Percentiles rank a stretch among this genome's conserved stretches.
Conservation (phyloP, 2,329 filamentous ascomycete genomes). For the Aspergillus sp. region DNA sequence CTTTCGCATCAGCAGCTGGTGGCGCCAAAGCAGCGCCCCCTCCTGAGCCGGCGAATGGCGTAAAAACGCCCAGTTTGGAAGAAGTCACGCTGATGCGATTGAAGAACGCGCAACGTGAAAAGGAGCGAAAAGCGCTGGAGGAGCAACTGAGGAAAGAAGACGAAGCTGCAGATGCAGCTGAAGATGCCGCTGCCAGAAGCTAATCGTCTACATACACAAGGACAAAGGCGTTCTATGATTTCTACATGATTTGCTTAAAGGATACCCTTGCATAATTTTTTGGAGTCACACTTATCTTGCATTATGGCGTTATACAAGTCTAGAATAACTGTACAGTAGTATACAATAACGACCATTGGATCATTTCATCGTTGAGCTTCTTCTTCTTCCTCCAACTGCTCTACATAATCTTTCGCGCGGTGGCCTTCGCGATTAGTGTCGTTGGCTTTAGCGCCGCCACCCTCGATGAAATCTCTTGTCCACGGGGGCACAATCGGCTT, state of each 20-base stretch:
- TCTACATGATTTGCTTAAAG: constrained; percentile 1
- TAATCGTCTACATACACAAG: neutral
- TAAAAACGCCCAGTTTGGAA: constrained; percentile 42
- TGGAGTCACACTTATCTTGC: neutral
- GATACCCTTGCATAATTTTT: constrained; percentile 14
- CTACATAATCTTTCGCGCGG: constrained; percentile 37
- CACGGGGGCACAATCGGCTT: constrained; percentile 86
- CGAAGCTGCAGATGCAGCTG: constrained; percentile 41
- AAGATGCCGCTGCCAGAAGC: constrained; percentile 20
- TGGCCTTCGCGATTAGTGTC: constrained; percentile 30
- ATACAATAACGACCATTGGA: constrained; percentile 21
- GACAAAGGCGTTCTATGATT: neutral
- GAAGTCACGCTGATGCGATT: constrained; percentile 57
- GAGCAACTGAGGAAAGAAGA: constrained; percentile 55
- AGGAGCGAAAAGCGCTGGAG: constrained; percentile 53
- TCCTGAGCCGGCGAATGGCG: constrained; percentile 23
- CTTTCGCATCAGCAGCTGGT: constrained; percentile 37
- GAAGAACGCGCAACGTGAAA: constrained; percentile 56
- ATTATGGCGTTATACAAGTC: constrained; percentile 18
- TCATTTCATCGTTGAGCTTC: constrained; percentile 28
- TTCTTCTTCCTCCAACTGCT: constrained; percentile 38
- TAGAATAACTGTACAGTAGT: constrained; percentile 11
- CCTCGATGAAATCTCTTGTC: constrained; percentile 51
- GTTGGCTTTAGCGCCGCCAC: constrained; percentile 41
- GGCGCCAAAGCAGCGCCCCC: constrained; percentile 29